Evolutionary conservation across 179 eudicot species (phyloP), one percentile per base, ranked within the genome.

Genomic region (Sideroxylon spinosum): DNA sequence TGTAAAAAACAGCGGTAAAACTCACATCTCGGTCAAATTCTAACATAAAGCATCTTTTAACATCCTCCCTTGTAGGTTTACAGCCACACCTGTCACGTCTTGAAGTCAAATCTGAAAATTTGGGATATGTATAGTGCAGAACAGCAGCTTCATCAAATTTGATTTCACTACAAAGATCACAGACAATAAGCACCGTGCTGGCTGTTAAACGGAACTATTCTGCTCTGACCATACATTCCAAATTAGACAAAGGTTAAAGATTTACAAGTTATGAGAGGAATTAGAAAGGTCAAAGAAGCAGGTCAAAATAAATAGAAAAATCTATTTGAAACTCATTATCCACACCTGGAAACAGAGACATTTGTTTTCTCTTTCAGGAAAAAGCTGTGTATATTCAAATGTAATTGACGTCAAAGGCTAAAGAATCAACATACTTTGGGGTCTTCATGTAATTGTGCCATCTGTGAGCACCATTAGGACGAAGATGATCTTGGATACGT

Each of bases 401-500:
- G 32, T 55, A 69, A 75, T 25, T 20, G 6, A 63, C 17, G 1
- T 3, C 9, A 14, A 32, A 68, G 20, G 29, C 0, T 13, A 9
- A 56, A 67, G 50, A 66, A 49, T 55, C 17, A 67, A n/a, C 89
- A 78, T 93, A 89, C 97, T 83, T 87, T 50, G 97, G 97, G 19
- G 89, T 76, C 77, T 88, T 94, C 98, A 84, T 85, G 78, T 95
- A 95, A 81, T 90, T 95, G 82, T 93, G 88, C 99, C 99, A 95
- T 86, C 98, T 87, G 76, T 93, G 98, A 10, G 99, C 97, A 53
- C 99, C 99, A 83, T 93, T 92, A 61, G 99, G 94, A 74, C 98
- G 98, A 78, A 93, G 91, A 77, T 89, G 86, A 77, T 90, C 89
- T 81, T 86, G 84, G 60, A 95, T 78, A 55, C 98, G 88, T 52